Evolutionary conservation across 164 flowering plant species (phyloP).

Genomic region (Sextonia rubra): DNA sequence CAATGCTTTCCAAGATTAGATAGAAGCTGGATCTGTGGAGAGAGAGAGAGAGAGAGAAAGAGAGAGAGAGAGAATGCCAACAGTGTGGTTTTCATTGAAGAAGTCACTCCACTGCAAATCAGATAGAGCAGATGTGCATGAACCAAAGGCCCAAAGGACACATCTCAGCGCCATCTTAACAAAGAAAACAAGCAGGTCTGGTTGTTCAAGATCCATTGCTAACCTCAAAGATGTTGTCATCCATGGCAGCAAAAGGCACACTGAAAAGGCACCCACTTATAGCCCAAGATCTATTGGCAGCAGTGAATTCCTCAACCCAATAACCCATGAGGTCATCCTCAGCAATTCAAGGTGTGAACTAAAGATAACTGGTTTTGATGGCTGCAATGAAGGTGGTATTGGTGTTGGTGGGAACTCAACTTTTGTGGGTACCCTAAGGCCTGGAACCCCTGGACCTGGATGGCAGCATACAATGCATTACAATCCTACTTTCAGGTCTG

Average conservation of each 20-base stretch:
- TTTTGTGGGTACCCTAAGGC: constrained; percentile 80
- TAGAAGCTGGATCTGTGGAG: constrained; percentile 7
- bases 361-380: constrained; percentile 65
- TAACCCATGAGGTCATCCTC: constrained; percentile 86
- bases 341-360: constrained; percentile 88
- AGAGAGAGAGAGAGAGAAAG: constrained; percentile 7
- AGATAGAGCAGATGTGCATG: constrained; percentile 77
- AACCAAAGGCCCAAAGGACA: constrained; percentile 53
- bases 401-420: constrained; percentile 37
- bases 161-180: constrained; percentile 67
- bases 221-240: constrained; percentile 94
- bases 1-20: not conserved
- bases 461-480: constrained; percentile 61
- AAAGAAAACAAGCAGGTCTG: constrained; percentile 65
- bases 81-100: constrained; percentile 87
- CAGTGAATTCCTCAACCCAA: constrained; percentile 86
- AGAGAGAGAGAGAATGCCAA: constrained; percentile 46
- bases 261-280: constrained; percentile 72
- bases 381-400: constrained; percentile 26
- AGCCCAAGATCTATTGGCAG: constrained; percentile 98
- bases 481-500: constrained; percentile 41
- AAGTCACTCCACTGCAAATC: constrained; percentile 86
- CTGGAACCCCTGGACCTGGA: constrained; percentile 95
- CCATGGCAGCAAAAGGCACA: constrained; percentile 72
- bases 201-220: constrained; percentile 94